Evolutionary conservation across 805 yeast genomes (phyloP).

Genomic region (Schizosaccharomyces japonicus): DNA sequence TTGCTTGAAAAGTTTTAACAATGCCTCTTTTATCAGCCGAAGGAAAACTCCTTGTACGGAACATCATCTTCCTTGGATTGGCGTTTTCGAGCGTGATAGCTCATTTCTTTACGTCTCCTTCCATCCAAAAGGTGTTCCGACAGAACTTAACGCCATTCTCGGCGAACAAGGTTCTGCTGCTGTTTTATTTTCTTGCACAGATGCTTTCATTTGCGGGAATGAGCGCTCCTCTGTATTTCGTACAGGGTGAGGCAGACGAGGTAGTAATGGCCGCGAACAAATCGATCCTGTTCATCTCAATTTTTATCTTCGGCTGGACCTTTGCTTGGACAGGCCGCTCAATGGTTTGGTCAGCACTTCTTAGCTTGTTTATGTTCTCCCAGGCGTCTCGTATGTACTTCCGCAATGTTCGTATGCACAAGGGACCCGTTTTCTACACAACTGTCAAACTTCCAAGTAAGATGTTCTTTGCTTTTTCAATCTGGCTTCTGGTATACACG

Average conservation of each 20-base stretch:
- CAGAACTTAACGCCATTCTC: neutral
- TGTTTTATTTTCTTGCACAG: neutral
- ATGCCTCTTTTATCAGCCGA: too few relatives aligned
- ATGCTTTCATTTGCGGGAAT: neutral
- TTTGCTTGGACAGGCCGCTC: too few relatives aligned
- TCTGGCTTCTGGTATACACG: neutral
- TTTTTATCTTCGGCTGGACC: too few relatives aligned
- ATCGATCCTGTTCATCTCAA: too few relatives aligned
- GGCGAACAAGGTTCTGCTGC: neutral
- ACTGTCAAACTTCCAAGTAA: neutral
- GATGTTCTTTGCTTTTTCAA: neutral
- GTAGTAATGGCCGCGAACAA: too few relatives aligned
- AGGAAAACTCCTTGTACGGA: neutral
- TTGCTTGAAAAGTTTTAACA: too few relatives aligned
- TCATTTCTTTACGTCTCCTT: neutral
- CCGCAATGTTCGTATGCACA: neutral
- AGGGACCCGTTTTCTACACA: neutral
- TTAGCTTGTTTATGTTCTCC: neutral
- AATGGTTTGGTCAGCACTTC: neutral
- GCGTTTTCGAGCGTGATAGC: neutral
- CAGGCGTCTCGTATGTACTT: neutral
- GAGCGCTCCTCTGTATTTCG: neutral
- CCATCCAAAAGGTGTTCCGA: neutral
- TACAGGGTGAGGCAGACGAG: neutral
- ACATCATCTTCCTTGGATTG: neutral